Evolutionary conservation across 148 eudicot genomes (phyloP), one percentile per base, ranked within the genome.

Genomic region (Selenicereus undatus): DNA sequence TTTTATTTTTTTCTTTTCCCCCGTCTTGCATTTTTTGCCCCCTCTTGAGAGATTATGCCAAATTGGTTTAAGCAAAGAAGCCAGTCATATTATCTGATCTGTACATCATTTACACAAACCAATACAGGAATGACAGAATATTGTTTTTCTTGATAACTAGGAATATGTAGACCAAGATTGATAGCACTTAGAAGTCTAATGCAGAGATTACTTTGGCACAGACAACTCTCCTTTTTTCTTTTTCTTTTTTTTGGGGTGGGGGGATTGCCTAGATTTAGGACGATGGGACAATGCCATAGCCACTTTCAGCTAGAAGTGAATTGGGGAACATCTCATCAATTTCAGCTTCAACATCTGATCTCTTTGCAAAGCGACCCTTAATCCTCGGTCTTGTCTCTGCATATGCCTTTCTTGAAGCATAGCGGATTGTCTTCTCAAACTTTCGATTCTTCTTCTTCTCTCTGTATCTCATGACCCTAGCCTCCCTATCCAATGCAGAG

Each of bases 401-500:
- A 78, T 96, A 96, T 3, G 99, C 99, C 83, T 96, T 96, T 81
- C 99, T 92, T 27, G 99, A 96, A n/a, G 99, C 99, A 79, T 96
- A 96, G 71, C 99, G 88, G 3, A 96, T 96, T 9, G 97, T 96
- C 89, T 96, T 96, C 87, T 93, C 98, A 68, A 93, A 96, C 81
- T 90, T 96, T 45, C 99, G 85, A 0, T 71, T 90, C 82, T 96
- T 96, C 89, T 92, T 93, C 91, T 96, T 96, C 80, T 96, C 99
- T 84, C 93, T 86, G 88, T 96, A 96, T 80, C 99, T 86, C 81
- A 93, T 81, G 8, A 96, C 99, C 82, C 98, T 87, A 11, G 98
- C 99, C 79, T 91, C 97, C 78, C 99, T 86, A 71, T 96, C 99
- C 84, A 88, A 76, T 22, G 95, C 91, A 79, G 87, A 78, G 3